These are phyloP conservation scores for Volvox reticuliferus DNA, from an alignment of 139 green algal species.

Conservation along the genomic window DNA sequence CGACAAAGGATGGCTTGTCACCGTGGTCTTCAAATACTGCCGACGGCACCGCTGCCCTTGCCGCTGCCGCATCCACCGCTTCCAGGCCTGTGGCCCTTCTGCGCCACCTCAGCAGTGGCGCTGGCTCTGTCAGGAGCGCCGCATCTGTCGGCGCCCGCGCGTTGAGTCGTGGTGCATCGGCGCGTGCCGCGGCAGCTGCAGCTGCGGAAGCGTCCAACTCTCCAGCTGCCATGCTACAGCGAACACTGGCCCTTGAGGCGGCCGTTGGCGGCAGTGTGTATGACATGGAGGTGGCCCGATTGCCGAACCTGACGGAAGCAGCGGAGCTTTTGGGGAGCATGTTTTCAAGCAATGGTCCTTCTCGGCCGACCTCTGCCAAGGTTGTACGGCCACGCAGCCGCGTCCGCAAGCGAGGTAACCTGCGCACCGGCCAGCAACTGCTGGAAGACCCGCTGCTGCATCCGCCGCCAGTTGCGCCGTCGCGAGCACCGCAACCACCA, in stretches of 20 bases:
- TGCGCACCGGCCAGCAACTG: constrained; percentile 40
- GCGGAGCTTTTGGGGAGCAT: constrained; percentile 6
- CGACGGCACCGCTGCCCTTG: background rate
- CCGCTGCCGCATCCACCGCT: background rate
- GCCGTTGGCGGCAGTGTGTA: background rate
- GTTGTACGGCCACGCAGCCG: background rate
- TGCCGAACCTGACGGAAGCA: constrained; percentile 1
- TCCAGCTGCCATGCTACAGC: background rate
- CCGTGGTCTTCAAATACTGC: background rate
- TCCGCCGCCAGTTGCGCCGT: background rate
- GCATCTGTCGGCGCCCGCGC: background rate
- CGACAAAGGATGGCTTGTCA: background rate
- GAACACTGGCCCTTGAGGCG: background rate
- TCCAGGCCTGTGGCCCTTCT: background rate
- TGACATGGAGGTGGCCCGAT: background rate
- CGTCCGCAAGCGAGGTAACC: constrained; percentile 36
- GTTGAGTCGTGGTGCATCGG: background rate
- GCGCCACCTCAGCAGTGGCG: background rate
- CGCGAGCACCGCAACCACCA: background rate
- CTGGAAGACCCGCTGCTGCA: constrained; percentile 27
- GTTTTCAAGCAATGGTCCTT: background rate
- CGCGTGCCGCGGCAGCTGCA: background rate
- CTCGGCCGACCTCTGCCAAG: background rate
- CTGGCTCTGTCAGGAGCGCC: background rate
- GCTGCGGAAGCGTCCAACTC: background rate